Evolutionary conservation across 805 yeast species (phyloP), one percentile per base, ranked within the genome.

Genomic region (Ogataea nitratoaversa): DNA sequence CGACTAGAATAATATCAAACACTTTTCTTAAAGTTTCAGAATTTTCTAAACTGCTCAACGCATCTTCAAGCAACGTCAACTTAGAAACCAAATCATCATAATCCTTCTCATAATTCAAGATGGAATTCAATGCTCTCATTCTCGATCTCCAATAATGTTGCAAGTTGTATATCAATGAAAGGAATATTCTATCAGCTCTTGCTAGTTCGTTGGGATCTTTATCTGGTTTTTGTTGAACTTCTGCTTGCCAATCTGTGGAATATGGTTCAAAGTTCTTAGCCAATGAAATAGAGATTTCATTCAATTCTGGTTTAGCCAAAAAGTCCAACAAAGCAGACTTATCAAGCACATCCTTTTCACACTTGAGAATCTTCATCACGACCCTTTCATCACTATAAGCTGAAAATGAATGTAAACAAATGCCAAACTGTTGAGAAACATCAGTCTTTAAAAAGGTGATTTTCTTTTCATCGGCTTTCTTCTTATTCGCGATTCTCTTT

Each of bases 101-200:
- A 42, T 93, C 98, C 49, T 76, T 82, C 49, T 85, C 87, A 59
- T 74, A 88, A 2, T 80, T 72, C 34, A 84, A 77, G 8, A 80
- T 71, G 12, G 90, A 72, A 36, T 79, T 68, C 39, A 93, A 62
- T 0, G 96, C 95, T 46, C 96, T 69, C 65, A 91, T 84, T 58
- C 99, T 76, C 2, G 96, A 79, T 46, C 81, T 77, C 99, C 99
- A 95, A 60, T 93, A 93, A 47, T 79, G 80, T 48, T 84, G 84
- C 53, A 93, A 65, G 52, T 93, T 88, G 59, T 81, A 86, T 53
- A 89, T 82, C 40, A 90, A 70, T 54, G 85, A 95, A 48, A 95
- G 65, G 55, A 78, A 93, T 5, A 93, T 66, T 52, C 89, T 77
- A 58, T 93, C 99, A 0, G 95, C 84, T 43, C 98, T 71, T 30